These are phyloP conservation scores for Crucibulum laeve DNA, from an alignment of 768 basidiomycete species.

Conservation along the genomic window DNA sequence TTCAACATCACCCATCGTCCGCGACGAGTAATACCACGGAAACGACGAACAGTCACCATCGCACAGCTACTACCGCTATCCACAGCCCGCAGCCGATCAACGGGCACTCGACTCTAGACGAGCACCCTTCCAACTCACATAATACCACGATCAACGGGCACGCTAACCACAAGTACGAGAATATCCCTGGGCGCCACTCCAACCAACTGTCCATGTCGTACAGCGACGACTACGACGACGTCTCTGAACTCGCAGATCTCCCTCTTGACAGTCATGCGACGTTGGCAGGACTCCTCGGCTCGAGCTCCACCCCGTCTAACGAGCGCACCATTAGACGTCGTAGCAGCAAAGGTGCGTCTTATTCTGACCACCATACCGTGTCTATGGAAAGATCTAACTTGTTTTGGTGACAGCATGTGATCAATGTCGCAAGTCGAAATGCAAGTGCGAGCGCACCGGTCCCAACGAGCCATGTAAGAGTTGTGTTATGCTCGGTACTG, in stretches of 20 bases:
- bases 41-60: no score
- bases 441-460: conserved; percentile 75
- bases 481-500: conserved; percentile 67
- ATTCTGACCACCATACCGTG: conserved; percentile 1
- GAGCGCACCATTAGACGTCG: conserved; percentile 61
- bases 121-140: no score
- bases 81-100: no score
- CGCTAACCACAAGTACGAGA: neutral
- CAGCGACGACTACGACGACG: conserved; percentile 62
- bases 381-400: conserved; percentile 2
- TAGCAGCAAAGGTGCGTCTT: conserved; percentile 66
- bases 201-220: conserved; percentile 34
- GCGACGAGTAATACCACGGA: conserved; percentile 7
- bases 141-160: conserved; percentile 7
- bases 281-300: conserved; percentile 15
- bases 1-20: conserved; percentile 13
- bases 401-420: conserved; percentile 59
- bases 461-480: conserved; percentile 68
- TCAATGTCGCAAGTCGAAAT: conserved; percentile 86
- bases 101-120: no score
- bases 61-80: no score
- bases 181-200: conserved; percentile 5
- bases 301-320: conserved; percentile 11
- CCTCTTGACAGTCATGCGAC: conserved; percentile 18
- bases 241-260: conserved; percentile 48